These are phyloP conservation scores for Fomitopsis schrenkii DNA, from an alignment of 1,284 basidiomycete species.

Conservation along the genomic window DNA sequence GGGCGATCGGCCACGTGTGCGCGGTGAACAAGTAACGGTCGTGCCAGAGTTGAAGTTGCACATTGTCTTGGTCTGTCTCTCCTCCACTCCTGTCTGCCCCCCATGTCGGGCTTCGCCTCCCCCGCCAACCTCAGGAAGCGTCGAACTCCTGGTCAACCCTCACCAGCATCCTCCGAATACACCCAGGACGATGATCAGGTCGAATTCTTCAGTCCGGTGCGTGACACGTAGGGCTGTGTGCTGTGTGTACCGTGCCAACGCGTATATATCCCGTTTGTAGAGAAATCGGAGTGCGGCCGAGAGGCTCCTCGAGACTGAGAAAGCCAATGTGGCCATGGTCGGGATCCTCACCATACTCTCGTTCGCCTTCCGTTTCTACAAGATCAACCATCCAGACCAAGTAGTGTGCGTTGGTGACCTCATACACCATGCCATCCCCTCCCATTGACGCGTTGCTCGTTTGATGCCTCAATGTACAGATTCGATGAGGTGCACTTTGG, in stretches of 20 bases:
- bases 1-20: not conserved
- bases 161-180: slow-evolving; percentile 4
- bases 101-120: slow-evolving; percentile 8
- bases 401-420: slow-evolving; percentile 71
- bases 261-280: slow-evolving; percentile 11
- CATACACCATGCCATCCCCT: not conserved
- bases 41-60: not conserved
- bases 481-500: slow-evolving; percentile 98
- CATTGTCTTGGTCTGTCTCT: not conserved
- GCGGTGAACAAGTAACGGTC: not conserved
- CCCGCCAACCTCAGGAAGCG: not conserved
- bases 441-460: slow-evolving; percentile 5
- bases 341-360: slow-evolving; percentile 68
- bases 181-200: slow-evolving; percentile 19
- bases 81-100: not conserved
- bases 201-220: slow-evolving; percentile 21
- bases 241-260: slow-evolving; percentile 1
- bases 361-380: slow-evolving; percentile 85
- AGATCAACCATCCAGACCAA: slow-evolving; percentile 90
- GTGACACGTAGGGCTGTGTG: slow-evolving; percentile 27
- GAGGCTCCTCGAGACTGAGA: slow-evolving; percentile 53
- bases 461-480: slow-evolving; percentile 34
- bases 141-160: not conserved
- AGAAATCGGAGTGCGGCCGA: slow-evolving; percentile 51
- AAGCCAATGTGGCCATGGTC: slow-evolving; percentile 56